Conservation (phyloP, 164 flowering plant species). For the Warburgia ugandensis region DNA sequence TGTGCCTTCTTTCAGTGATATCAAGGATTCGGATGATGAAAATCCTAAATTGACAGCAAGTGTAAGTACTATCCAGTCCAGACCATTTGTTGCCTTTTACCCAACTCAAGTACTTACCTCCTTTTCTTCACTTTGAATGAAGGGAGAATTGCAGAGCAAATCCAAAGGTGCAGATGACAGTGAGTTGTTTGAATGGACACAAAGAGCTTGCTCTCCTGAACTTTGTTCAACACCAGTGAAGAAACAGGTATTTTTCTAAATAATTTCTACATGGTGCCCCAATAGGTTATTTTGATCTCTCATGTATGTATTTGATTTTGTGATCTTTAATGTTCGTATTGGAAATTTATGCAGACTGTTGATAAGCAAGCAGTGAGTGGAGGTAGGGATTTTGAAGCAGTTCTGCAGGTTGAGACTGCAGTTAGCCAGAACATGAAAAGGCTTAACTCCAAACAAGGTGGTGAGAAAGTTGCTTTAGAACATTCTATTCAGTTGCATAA, state of each 20-base stretch:
- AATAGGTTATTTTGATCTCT: too few relatives aligned
- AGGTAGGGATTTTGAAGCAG: too few relatives aligned
- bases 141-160: slow-evolving; percentile 27
- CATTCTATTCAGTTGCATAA: too few relatives aligned
- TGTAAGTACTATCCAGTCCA: slow-evolving; percentile 48
- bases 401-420: too few relatives aligned
- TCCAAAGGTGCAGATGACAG: slow-evolving; percentile 44
- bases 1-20: slow-evolving; percentile 75
- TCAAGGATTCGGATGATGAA: slow-evolving; percentile 72
- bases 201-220: slow-evolving; percentile 84
- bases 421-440: too few relatives aligned
- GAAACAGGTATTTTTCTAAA: slow-evolving; percentile 33
- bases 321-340: too few relatives aligned
- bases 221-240: slow-evolving; percentile 51
- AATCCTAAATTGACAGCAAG: slow-evolving; percentile 22
- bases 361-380: too few relatives aligned
- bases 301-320: too few relatives aligned
- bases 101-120: not conserved
- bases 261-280: not conserved
- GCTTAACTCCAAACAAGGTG: too few relatives aligned
- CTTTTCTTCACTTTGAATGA: too few relatives aligned
- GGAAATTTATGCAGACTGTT: too few relatives aligned
- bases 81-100: not conserved
- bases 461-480: too few relatives aligned
- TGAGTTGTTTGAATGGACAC: slow-evolving; percentile 97